phyloP scores from a whole-genome alignment of 2,329 filamentous ascomycete species.

The Ophiosphaerella korrae region DNA sequence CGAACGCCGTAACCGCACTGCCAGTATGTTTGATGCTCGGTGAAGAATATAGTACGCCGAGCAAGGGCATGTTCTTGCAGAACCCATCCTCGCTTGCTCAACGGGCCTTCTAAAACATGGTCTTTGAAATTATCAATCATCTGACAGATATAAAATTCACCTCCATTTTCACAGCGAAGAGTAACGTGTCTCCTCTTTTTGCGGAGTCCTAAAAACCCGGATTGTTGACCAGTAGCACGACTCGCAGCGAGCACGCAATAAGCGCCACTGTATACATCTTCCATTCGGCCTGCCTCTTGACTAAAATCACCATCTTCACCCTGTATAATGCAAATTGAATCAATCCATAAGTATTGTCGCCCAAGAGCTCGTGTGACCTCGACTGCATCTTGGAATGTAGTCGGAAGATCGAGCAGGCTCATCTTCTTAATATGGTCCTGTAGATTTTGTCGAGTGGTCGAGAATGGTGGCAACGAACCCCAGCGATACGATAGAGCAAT shows the following conservation, averaged over 20 bases:
- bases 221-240: slow-evolving; percentile 7
- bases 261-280: slow-evolving; percentile 28
- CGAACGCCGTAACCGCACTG: slow-evolving; percentile 28
- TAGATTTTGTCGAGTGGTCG: slow-evolving; percentile 7
- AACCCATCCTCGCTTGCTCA: slow-evolving; percentile 34
- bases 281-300: slow-evolving; percentile 26
- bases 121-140: slow-evolving; percentile 28
- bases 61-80: slow-evolving; percentile 34
- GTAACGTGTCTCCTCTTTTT: slow-evolving; percentile 1
- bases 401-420: slow-evolving; percentile 5
- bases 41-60: slow-evolving; percentile 32
- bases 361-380: slow-evolving; percentile 19
- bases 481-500: slow-evolving; percentile 23
- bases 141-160: slow-evolving; percentile 20
- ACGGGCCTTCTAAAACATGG: slow-evolving; percentile 18
- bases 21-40: slow-evolving; percentile 30
- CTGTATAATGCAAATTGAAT: slow-evolving; percentile 3
- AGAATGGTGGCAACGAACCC: slow-evolving; percentile 9
- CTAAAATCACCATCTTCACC: slow-evolving; percentile 25
- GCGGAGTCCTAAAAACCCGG: slow-evolving; percentile 18
- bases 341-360: slow-evolving; percentile 34
- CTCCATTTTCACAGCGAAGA: background rate
- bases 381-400: slow-evolving; percentile 28
- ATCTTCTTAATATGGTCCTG: background rate
- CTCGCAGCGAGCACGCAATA: slow-evolving; percentile 29